These are phyloP conservation scores for Jacaranda copaia DNA, from an alignment of 257 asterid genomes.

Conservation along the genomic window DNA sequence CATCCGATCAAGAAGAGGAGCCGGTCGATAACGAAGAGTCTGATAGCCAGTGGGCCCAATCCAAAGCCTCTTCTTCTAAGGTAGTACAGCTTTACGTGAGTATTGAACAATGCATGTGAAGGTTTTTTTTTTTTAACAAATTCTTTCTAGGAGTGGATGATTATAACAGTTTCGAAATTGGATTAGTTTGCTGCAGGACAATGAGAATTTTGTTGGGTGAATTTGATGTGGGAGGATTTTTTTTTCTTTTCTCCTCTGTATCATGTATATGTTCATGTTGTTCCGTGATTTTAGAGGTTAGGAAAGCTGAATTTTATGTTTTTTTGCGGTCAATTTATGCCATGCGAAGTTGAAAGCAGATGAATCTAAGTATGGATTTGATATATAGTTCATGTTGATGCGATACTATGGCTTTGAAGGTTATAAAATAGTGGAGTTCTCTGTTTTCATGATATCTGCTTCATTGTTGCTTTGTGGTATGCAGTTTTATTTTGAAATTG, in stretches of 20 bases:
- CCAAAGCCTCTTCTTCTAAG: slow-evolving; percentile 68
- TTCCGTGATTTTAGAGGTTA: neutral
- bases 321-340: neutral
- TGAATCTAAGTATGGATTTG: slow-evolving; percentile 1
- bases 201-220: slow-evolving; percentile 18
- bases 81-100: slow-evolving; percentile 43
- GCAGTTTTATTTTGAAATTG: neutral
- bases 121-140: neutral
- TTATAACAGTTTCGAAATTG: slow-evolving; percentile 7
- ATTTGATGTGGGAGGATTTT: neutral
- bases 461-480: neutral
- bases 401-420: neutral
- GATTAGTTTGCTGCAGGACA: slow-evolving; percentile 3
- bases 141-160: neutral
- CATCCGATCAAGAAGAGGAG: slow-evolving; percentile 64
- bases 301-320: neutral
- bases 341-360: neutral
- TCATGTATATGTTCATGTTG: neutral
- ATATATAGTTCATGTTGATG: slow-evolving; percentile 14
- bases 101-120: slow-evolving; percentile 22
- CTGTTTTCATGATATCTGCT: slow-evolving; percentile 16
- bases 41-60: slow-evolving; percentile 51
- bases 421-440: neutral
- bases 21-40: slow-evolving; percentile 74
- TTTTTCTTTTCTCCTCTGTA: neutral